Percentiles rank a stretch among this genome's conserved stretches.
Evolutionary conservation across 345 rosid genomes (phyloP).

Genomic region (Rhodamnia argentea): DNA sequence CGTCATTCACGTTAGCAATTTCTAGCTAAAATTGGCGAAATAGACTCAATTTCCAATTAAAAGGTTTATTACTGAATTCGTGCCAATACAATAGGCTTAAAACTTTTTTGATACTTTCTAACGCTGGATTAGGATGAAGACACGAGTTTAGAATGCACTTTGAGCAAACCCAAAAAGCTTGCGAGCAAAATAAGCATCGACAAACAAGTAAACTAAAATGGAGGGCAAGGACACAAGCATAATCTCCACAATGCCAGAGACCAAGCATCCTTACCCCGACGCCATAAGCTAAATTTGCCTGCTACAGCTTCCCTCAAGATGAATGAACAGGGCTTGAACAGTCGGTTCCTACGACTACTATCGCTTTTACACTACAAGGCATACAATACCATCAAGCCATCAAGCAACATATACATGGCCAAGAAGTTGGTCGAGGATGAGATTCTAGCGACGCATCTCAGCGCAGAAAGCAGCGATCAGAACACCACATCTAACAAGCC

Average conservation of each 20-base stretch:
- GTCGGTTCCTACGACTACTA: background rate
- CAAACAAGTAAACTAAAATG: background rate
- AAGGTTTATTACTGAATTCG: too few species aligned
- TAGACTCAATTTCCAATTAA: too few species aligned
- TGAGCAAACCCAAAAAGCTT: background rate
- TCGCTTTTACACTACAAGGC: background rate
- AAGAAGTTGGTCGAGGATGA: background rate
- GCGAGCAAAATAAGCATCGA: background rate
- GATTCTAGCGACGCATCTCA: background rate
- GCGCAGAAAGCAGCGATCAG: background rate
- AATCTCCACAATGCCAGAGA: background rate
- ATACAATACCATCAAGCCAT: background rate
- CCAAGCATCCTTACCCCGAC: background rate
- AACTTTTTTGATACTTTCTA: too few species aligned
- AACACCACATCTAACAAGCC: background rate
- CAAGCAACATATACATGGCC: background rate
- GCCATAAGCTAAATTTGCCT: background rate
- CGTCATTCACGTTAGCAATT: too few species aligned
- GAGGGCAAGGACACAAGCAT: accelerated
- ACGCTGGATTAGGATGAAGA: background rate
- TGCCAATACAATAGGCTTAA: too few species aligned
- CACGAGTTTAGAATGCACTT: background rate
- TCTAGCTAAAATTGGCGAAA: too few species aligned
- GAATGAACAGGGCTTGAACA: background rate
- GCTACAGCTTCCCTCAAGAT: background rate